These are phyloP conservation scores for Kodamaea sagamina DNA, from an alignment of 805 yeast genomes.

Conservation along the genomic window DNA sequence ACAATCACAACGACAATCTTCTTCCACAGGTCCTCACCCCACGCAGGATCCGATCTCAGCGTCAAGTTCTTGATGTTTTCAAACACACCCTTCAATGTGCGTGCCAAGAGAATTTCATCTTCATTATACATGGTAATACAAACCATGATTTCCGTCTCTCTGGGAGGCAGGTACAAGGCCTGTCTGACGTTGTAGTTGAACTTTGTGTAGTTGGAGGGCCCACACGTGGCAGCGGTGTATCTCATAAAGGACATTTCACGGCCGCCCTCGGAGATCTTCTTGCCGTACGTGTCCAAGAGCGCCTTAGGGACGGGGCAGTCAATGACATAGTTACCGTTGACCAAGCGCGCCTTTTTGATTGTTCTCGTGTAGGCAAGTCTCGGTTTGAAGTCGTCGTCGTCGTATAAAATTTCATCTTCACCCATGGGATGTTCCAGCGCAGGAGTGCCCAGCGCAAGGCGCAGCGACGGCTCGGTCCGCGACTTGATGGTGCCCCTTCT, in stretches of 20 bases:
- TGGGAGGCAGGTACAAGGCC: slow-evolving; percentile 69
- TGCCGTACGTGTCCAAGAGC: slow-evolving; percentile 38
- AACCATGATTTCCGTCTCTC: slow-evolving; percentile 75
- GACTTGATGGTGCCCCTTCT: slow-evolving; percentile 12
- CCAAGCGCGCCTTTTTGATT: slow-evolving; percentile 51
- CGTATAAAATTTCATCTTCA: slow-evolving; percentile 13
- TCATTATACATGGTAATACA: slow-evolving; percentile 70
- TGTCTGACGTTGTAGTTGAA: slow-evolving; percentile 82
- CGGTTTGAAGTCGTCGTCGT: slow-evolving; percentile 42
- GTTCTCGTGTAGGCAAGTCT: slow-evolving; percentile 43
- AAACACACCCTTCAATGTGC: slow-evolving; percentile 68
- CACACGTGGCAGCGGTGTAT: slow-evolving; percentile 92
- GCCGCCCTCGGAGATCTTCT: slow-evolving; percentile 37
- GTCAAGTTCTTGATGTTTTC: slow-evolving; percentile 78
- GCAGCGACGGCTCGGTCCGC: not conserved
- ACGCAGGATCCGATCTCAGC: slow-evolving; percentile 62
- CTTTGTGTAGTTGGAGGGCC: slow-evolving; percentile 67
- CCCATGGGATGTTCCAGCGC: slow-evolving; percentile 1
- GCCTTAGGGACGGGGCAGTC: slow-evolving; percentile 46
- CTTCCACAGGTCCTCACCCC: slow-evolving; percentile 98
- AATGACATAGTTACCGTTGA: slow-evolving; percentile 50
- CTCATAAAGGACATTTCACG: slow-evolving; percentile 83
- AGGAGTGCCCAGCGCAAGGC: slow-evolving; percentile 3
- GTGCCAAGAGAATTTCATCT: slow-evolving; percentile 59
- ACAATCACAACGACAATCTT: slow-evolving; percentile 87